Conservation (phyloP, 2,329 filamentous ascomycete species). For the Talaromyces piceae region DNA sequence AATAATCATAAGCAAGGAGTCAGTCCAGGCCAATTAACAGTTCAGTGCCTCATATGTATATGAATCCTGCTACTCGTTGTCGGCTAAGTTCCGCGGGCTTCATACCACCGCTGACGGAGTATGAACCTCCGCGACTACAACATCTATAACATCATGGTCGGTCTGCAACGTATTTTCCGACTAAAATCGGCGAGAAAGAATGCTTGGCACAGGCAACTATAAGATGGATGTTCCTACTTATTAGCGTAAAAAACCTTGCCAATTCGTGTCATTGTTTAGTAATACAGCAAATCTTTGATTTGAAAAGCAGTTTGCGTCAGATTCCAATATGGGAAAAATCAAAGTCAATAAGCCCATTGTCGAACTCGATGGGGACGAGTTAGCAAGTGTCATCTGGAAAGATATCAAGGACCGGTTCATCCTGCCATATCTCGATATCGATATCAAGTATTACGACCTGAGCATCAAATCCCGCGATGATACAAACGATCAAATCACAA, state of each 20-base stretch:
- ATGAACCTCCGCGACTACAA: background rate
- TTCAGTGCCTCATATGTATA: too few species aligned
- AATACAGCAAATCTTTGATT: background rate
- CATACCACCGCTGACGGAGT: background rate
- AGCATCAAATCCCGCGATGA: constrained; percentile 89
- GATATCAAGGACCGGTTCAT: constrained; percentile 87
- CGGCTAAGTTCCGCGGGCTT: background rate
- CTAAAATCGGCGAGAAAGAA: too few species aligned
- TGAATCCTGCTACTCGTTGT: too few species aligned
- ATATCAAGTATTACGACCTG: constrained; percentile 96
- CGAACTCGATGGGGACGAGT: constrained; percentile 42
- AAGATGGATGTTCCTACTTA: background rate
- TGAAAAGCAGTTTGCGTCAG: background rate
- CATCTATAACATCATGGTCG: background rate
- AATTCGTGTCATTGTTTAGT: background rate
- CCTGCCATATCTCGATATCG: constrained; percentile 72
- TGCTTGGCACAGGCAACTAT: too few species aligned
- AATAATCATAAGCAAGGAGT: too few species aligned
- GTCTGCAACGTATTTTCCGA: background rate
- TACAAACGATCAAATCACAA: constrained; percentile 92
- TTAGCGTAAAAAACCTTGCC: background rate
- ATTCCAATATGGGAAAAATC: background rate
- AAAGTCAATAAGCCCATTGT: constrained; percentile 4
- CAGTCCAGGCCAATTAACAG: too few species aligned
- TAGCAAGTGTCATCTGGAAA: constrained; percentile 98